Evolutionary conservation across 208 protist species (phyloP).

Genomic region (Leishmania arabica): DNA sequence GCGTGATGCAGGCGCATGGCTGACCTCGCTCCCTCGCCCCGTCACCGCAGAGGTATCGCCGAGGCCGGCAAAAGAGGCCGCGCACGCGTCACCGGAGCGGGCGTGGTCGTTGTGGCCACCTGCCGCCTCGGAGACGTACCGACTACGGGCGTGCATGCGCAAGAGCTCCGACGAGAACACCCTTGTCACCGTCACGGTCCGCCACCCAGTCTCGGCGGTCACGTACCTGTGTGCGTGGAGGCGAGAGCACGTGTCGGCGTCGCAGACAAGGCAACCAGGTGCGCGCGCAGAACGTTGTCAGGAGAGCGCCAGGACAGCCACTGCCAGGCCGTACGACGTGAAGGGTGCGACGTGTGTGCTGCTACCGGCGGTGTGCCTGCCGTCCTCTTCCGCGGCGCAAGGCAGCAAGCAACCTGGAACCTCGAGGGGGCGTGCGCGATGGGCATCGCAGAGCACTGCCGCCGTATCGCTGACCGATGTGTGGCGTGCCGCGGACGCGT

Average conservation of each 20-base stretch:
- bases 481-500: constrained; percentile 18
- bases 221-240: constrained; percentile 11
- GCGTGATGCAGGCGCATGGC: not conserved
- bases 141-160: not conserved
- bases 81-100: not conserved
- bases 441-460: not conserved
- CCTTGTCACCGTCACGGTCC: not conserved
- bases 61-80: not conserved
- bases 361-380: not conserved
- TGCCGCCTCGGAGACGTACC: constrained; percentile 10
- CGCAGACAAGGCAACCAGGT: not conserved
- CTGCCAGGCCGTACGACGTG: not conserved
- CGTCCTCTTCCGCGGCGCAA: not conserved
- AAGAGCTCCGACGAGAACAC: not conserved
- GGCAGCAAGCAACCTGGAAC: not conserved
- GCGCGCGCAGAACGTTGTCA: no score
- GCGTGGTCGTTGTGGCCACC: constrained; percentile 29
- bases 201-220: constrained; percentile 17
- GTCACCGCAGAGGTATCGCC: not conserved
- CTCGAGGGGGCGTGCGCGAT: not conserved
- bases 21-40: not conserved
- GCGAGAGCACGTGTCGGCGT: constrained; percentile 17
- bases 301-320: not conserved
- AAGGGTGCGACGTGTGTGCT: not conserved
- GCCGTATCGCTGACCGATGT: not conserved